Evolutionary conservation across 495 filamentous ascomycete genomes (phyloP), one percentile per base, ranked within the genome.

Genomic region (Apiosordaria backusii): DNA sequence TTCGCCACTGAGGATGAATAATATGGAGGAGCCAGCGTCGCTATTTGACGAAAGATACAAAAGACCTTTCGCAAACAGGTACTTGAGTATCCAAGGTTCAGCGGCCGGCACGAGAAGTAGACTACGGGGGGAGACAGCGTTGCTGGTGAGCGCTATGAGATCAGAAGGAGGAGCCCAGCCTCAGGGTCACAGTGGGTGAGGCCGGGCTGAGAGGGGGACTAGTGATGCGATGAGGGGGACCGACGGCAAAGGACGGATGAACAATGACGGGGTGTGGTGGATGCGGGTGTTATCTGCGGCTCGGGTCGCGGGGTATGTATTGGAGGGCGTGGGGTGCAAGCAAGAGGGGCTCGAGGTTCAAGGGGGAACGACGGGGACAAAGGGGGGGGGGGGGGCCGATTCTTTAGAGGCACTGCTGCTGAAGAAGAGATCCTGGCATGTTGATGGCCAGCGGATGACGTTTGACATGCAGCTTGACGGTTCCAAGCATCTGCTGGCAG

Each of bases 151-250:
- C 60, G 50, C 21, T 53, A 57, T 23, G 57, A 61, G 62, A 64
- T 57, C 57, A 60, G 52, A 23, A 55, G 53, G 60, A 62, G 27
- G 58, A 57, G 25, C 45, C 35, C 60, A 60, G n/a, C 23, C 53
- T 45, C 25, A 45, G 26, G 63, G 67, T 65, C 21, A 45, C 54
- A 65, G 54, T 27, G 21, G 40, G 23, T 22, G 54, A 65, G 63
- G 60, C 59, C 40, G 26, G 26, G 63, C 61, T 50, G 63, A 59
- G 23, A 60, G 40, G 16, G 45, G 40, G 45, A 62, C 50, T 22
- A 60, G 26, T 50, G 50, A 22, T 25, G 24, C 62, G 53, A 55
- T 29, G 50, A 23, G 29, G 26, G 26, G 16, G 40, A 58, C 40
- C 50, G 57, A 57, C 45, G 26, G 50, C 50, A 52, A 35, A 35